Evolutionary conservation across 352 stramenopile species (phyloP).

Genomic region (Globisporangium mamillatum): DNA sequence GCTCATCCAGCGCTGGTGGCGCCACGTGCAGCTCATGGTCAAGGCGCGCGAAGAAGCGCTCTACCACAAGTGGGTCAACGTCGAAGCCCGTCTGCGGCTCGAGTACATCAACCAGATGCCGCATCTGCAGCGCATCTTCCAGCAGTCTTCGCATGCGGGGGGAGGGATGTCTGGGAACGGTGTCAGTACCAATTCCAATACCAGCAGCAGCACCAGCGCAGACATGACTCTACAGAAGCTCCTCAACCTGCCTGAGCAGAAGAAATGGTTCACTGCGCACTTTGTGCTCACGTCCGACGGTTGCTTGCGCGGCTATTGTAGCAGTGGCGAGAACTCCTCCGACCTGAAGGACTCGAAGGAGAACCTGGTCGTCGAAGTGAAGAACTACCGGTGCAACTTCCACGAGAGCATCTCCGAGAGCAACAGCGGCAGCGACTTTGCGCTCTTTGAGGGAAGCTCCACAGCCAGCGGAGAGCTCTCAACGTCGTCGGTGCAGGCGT

Average conservation of each 20-base stretch:
- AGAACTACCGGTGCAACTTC: slow-evolving; percentile 47
- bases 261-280: slow-evolving; percentile 41
- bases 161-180: too few species aligned
- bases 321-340: too few species aligned
- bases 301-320: slow-evolving; percentile 33
- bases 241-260: slow-evolving; percentile 51
- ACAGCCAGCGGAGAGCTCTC: neutral
- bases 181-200: neutral
- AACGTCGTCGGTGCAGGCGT: slow-evolving; percentile 6
- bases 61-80: slow-evolving; percentile 48
- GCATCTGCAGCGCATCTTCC: slow-evolving; percentile 53
- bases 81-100: slow-evolving; percentile 41
- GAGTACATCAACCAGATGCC: slow-evolving; percentile 58
- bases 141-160: slow-evolving; percentile 19
- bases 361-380: slow-evolving; percentile 39
- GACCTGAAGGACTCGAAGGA: slow-evolving; percentile 21
- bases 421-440: slow-evolving; percentile 1
- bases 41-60: slow-evolving; percentile 45
- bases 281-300: slow-evolving; percentile 52
- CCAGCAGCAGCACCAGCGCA: neutral
- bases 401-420: slow-evolving; percentile 29
- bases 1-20: slow-evolving; percentile 63
- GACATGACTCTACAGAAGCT: slow-evolving; percentile 41
- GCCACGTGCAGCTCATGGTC: slow-evolving; percentile 52
- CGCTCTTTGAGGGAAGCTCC: neutral